Evolutionary conservation across 2,329 filamentous ascomycete genomes (phyloP).

Genomic region (Trichophyton verrucosum): DNA sequence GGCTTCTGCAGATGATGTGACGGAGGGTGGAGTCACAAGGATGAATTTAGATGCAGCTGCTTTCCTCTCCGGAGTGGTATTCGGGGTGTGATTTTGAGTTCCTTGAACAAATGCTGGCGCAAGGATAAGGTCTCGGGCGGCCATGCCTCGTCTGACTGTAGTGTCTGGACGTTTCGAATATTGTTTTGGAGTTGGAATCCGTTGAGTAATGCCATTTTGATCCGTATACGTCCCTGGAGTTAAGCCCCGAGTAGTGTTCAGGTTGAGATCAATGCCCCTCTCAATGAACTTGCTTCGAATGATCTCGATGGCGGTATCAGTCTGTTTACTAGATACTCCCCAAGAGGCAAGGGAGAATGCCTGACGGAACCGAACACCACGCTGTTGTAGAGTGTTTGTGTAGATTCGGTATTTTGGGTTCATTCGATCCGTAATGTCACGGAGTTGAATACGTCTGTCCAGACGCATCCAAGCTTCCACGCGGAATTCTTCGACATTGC

Average conservation of each 20-base stretch:
- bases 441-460: slow-evolving; percentile 19
- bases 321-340: slow-evolving; percentile 18
- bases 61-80: not conserved
- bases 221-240: slow-evolving; percentile 13
- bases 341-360: slow-evolving; percentile 19
- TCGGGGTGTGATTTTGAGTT: not conserved
- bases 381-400: slow-evolving; percentile 21
- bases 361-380: slow-evolving; percentile 19
- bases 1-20: not conserved
- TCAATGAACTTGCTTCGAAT: slow-evolving; percentile 4
- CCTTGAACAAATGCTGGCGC: not conserved
- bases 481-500: slow-evolving; percentile 21
- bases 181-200: slow-evolving; percentile 8
- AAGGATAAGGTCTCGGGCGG: not conserved
- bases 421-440: slow-evolving; percentile 22
- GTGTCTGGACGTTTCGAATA: not conserved
- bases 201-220: slow-evolving; percentile 8
- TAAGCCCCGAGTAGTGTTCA: slow-evolving; percentile 15
- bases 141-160: not conserved
- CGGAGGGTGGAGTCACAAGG: not conserved
- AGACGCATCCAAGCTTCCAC: slow-evolving; percentile 24
- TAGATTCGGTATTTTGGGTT: slow-evolving; percentile 12
- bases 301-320: slow-evolving; percentile 9
- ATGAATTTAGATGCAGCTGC: not conserved
- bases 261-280: slow-evolving; percentile 4